Conservation (phyloP, 2,329 filamentous ascomycete genomes). For the Zasmidium angulare region DNA sequence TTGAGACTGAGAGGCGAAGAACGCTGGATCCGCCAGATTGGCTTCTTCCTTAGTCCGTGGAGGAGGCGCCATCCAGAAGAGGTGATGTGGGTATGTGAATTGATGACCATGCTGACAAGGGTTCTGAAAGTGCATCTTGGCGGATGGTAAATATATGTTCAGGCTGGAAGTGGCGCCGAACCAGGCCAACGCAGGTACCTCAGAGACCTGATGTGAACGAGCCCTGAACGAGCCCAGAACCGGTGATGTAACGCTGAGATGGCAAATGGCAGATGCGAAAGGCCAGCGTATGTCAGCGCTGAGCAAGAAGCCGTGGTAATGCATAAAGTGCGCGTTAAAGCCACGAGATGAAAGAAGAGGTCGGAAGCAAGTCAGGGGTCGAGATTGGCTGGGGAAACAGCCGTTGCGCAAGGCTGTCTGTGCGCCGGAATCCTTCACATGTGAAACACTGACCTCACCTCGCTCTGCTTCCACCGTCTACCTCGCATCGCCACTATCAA, state of each 20-base stretch:
- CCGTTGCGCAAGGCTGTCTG: neutral
- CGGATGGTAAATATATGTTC: neutral
- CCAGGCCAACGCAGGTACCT: too few relatives aligned
- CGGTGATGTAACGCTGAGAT: too few relatives aligned
- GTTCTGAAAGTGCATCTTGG: neutral
- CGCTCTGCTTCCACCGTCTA: neutral
- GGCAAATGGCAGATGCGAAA: too few relatives aligned
- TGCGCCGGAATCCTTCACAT: neutral
- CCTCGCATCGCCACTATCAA: neutral
- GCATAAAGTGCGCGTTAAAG: too few relatives aligned
- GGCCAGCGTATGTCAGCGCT: too few relatives aligned
- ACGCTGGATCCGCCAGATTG: neutral
- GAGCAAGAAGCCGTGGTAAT: too few relatives aligned
- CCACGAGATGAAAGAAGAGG: neutral
- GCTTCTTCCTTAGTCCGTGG: neutral
- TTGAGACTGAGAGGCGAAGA: constrained; percentile 4
- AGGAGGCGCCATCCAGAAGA: neutral
- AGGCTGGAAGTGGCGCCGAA: neutral
- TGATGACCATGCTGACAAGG: neutral
- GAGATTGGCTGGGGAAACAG: neutral
- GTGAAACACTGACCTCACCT: neutral
- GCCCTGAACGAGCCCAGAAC: too few relatives aligned
- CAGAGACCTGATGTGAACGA: too few relatives aligned
- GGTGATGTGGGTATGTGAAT: neutral
- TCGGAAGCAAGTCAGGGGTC: neutral